Percentiles rank a stretch among this genome's conserved stretches.
phyloP scores from a whole-genome alignment of 1,139 yeast genomes.

The Blastobotrys capitulatus region DNA sequence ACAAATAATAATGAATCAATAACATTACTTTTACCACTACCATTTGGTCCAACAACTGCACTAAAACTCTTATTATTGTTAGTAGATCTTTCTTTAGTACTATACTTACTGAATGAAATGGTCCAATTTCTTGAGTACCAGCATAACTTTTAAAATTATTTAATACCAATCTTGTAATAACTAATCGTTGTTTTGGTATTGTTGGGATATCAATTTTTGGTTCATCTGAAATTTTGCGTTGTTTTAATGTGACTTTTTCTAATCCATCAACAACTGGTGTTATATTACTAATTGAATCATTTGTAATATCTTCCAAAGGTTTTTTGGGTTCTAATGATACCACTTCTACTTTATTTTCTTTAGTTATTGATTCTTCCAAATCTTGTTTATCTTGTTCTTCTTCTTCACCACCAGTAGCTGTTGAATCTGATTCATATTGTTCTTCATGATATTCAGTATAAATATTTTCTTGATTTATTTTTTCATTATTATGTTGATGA shows the following conservation, averaged over 20 bases:
- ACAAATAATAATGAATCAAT: conserved; percentile 94
- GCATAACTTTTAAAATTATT: conserved; percentile 95
- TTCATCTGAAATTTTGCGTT: conserved; percentile 2
- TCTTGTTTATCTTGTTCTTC: not conserved
- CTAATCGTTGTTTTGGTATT: conserved; percentile 44
- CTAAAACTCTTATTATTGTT: conserved; percentile 54
- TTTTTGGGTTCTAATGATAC: conserved; percentile 22
- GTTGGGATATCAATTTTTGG: conserved; percentile 7
- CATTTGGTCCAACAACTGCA: conserved; percentile 99
- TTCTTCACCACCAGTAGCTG: not conserved
- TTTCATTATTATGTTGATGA: not conserved
- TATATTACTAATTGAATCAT: conserved; percentile 8
- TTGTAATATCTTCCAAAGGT: conserved; percentile 15
- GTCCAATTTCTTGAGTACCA: conserved; percentile 90
- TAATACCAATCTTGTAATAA: conserved; percentile 65
- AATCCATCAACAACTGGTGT: conserved; percentile 13
- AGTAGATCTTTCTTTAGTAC: conserved; percentile 1
- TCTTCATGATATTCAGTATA: not conserved
- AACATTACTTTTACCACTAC: conserved; percentile 96
- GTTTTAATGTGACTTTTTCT: conserved; percentile 14
- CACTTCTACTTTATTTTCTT: conserved; percentile 13
- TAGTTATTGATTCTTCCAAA: not conserved
- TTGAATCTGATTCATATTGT: not conserved
- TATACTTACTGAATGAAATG: conserved; percentile 54
- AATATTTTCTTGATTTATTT: not conserved